phyloP scores from a whole-genome alignment of 768 basidiomycete species.

The Pleurotus sapidus region DNA sequence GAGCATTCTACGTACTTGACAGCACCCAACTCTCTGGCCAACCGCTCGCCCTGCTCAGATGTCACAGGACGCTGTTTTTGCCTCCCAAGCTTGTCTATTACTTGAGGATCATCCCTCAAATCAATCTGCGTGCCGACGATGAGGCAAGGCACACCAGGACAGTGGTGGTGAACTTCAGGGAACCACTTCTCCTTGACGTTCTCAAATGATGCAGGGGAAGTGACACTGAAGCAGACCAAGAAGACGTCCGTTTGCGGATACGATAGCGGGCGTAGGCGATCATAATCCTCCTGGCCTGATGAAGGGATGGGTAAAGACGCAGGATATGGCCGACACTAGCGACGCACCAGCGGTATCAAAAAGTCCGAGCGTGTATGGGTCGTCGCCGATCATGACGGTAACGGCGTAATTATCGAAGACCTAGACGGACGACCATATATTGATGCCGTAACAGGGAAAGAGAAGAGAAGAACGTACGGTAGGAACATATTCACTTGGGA shows the following conservation, averaged over 20 bases:
- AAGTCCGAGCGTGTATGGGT: slow-evolving; percentile 96
- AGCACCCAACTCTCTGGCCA: slow-evolving; percentile 96
- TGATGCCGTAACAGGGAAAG: slow-evolving; percentile 17
- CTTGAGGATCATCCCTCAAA: slow-evolving; percentile 88
- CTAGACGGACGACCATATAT: slow-evolving; percentile 33
- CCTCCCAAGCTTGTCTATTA: slow-evolving; percentile 91
- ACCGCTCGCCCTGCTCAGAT: slow-evolving; percentile 85
- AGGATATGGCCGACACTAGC: background rate
- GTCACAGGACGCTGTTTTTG: slow-evolving; percentile 96
- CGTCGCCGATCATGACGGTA: slow-evolving; percentile 99
- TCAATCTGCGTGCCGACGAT: slow-evolving; percentile 99
- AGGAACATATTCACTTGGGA: slow-evolving; percentile 98
- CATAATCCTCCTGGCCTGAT: slow-evolving; percentile 98
- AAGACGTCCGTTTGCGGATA: slow-evolving; percentile 99
- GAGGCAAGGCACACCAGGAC: slow-evolving; percentile 98
- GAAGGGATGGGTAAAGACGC: slow-evolving; percentile 3
- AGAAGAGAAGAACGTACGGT: slow-evolving; percentile 62
- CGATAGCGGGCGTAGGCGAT: slow-evolving; percentile 96
- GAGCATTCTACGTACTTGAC: slow-evolving; percentile 99
- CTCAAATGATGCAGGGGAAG: slow-evolving; percentile 97
- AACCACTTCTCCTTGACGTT: slow-evolving; percentile 99
- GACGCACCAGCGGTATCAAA: slow-evolving; percentile 97
- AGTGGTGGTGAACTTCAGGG: slow-evolving; percentile 99
- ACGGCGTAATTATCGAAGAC: slow-evolving; percentile 98
- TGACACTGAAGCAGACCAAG: slow-evolving; percentile 99